phyloP scores from a whole-genome alignment of 495 filamentous ascomycete genomes.

The Jackrogersella minutella region DNA sequence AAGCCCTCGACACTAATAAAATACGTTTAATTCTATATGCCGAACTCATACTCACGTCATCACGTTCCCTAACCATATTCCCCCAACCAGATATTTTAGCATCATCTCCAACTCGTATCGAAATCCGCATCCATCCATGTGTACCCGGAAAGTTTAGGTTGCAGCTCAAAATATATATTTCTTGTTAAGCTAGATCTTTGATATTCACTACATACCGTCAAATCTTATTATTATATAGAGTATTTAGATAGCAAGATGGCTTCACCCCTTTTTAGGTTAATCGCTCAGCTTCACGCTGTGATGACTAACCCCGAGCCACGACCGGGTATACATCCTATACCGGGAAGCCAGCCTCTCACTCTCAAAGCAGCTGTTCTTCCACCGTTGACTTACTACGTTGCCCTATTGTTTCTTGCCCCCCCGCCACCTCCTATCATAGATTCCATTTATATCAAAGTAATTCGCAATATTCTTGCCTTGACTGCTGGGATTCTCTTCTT shows the following conservation, averaged over 20 bases:
- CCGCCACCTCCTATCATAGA: constrained; percentile 24
- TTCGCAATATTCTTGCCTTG: constrained; percentile 32
- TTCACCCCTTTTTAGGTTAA: background rate
- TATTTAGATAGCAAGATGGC: background rate
- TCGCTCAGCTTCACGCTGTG: constrained; percentile 10
- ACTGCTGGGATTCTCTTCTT: constrained; percentile 28
- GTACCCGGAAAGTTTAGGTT: too few species aligned
- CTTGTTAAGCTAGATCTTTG: background rate
- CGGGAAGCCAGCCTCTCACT: constrained; percentile 25
- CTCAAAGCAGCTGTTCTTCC: constrained; percentile 25
- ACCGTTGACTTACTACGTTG: constrained; percentile 25
- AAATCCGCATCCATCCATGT: background rate
- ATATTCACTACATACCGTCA: background rate
- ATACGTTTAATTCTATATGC: background rate
- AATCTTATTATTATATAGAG: background rate
- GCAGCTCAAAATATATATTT: too few species aligned
- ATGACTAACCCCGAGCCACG: constrained; percentile 9
- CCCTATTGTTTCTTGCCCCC: constrained; percentile 30
- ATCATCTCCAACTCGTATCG: constrained; percentile 1
- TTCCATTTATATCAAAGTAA: constrained; percentile 2
- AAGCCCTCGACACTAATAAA: background rate
- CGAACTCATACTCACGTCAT: constrained; percentile 23
- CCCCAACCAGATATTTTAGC: background rate
- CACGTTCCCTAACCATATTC: background rate
- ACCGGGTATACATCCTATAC: constrained; percentile 30